These are phyloP conservation scores for Plantago elongata DNA, from an alignment of 257 asterid genomes.

Conservation along the genomic window DNA sequence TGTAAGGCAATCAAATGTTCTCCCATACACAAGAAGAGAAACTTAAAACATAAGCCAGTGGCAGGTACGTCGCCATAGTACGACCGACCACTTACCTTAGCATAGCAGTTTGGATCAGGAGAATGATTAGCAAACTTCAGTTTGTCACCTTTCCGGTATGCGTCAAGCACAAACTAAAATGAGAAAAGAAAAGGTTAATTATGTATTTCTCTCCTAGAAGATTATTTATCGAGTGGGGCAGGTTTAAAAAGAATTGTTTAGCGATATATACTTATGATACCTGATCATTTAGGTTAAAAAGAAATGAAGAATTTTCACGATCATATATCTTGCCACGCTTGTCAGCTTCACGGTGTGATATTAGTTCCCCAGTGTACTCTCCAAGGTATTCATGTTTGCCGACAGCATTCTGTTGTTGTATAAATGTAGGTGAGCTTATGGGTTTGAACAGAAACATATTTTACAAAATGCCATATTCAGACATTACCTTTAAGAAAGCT, in stretches of 20 bases:
- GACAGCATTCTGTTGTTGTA: slow-evolving; percentile 72
- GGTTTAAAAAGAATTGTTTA: background rate
- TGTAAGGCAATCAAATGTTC: background rate
- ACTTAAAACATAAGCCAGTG: background rate
- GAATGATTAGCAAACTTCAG: slow-evolving; percentile 93
- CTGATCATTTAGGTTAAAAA: slow-evolving; percentile 87
- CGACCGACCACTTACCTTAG: slow-evolving; percentile 57
- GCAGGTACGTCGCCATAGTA: background rate
- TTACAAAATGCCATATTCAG: slow-evolving; percentile 13
- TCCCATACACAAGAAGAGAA: slow-evolving; percentile 1
- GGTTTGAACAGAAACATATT: slow-evolving; percentile 10
- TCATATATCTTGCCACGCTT: slow-evolving; percentile 99
- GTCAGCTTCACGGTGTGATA: slow-evolving; percentile 97
- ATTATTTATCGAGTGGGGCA: too few species aligned
- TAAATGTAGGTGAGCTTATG: slow-evolving; percentile 11
- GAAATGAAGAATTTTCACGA: slow-evolving; percentile 89
- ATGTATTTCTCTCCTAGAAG: background rate
- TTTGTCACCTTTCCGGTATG: slow-evolving; percentile 84
- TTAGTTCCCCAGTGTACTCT: slow-evolving; percentile 93
- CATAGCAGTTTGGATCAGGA: slow-evolving; percentile 90
- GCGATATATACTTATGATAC: slow-evolving; percentile 22
- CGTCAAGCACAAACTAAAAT: slow-evolving; percentile 85
- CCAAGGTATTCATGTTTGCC: slow-evolving; percentile 92
- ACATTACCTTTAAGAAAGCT: slow-evolving; percentile 89
- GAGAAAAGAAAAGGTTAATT: slow-evolving; percentile 15